Evolutionary conservation across 805 yeast species (phyloP).

Genomic region (Jamesozyma piceae): DNA sequence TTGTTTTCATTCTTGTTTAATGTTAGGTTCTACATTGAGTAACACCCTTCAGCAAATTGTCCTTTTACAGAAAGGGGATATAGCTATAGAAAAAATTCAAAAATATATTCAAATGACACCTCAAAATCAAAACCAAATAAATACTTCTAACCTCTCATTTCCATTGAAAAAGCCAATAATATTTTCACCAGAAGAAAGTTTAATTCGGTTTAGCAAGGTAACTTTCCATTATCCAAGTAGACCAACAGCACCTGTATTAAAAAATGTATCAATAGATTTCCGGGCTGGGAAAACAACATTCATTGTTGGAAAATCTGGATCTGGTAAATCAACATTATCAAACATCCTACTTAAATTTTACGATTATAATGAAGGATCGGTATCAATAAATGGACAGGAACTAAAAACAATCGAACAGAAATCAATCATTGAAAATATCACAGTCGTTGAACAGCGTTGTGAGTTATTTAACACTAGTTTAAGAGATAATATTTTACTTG

Average conservation of each 20-base stretch:
- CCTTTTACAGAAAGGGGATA: slow-evolving; percentile 59
- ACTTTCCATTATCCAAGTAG: slow-evolving; percentile 58
- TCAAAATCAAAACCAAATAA: not conserved
- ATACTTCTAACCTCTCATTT: no score
- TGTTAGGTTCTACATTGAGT: slow-evolving; percentile 55
- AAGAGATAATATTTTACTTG: slow-evolving; percentile 52
- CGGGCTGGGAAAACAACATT: slow-evolving; percentile 43
- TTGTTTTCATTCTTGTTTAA: slow-evolving; percentile 72
- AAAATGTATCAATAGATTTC: slow-evolving; percentile 39
- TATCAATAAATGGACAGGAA: slow-evolving; percentile 47
- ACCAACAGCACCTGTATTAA: slow-evolving; percentile 38
- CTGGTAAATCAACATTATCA: slow-evolving; percentile 83
- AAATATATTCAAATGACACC: slow-evolving; percentile 24
- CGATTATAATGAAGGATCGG: slow-evolving; percentile 40
- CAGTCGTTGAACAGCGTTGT: slow-evolving; percentile 66
- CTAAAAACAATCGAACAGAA: slow-evolving; percentile 34
- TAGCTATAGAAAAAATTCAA: slow-evolving; percentile 48
- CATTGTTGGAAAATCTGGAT: slow-evolving; percentile 81
- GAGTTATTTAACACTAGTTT: slow-evolving; percentile 57
- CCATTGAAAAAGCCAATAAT: not conserved
- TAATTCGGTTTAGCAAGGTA: slow-evolving; percentile 45
- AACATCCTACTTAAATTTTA: slow-evolving; percentile 56
- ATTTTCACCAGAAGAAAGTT: not conserved
- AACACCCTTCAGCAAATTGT: slow-evolving; percentile 49
- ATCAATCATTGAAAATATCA: slow-evolving; percentile 55